Evolutionary conservation across 345 rosid genomes (phyloP).

Genomic region (Gossypioides kirkii): DNA sequence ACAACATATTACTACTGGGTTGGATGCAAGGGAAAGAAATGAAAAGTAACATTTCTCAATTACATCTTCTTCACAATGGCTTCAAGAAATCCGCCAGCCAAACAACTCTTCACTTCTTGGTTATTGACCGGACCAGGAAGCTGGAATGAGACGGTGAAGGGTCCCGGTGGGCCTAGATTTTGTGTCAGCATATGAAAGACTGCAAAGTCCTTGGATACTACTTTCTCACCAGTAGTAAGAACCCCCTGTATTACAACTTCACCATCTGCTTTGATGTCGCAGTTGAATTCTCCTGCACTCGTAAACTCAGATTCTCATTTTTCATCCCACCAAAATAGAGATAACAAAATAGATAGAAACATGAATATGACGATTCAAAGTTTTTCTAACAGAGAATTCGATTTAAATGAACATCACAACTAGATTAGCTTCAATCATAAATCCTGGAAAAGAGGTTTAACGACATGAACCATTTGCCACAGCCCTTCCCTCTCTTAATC

Average conservation of each 20-base stretch:
- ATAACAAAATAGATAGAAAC: neutral
- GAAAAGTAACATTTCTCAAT: neutral
- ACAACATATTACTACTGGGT: neutral
- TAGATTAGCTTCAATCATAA: neutral
- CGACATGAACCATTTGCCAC: neutral
- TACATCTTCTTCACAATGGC: slow-evolving; percentile 3
- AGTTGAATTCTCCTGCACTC: slow-evolving; percentile 63
- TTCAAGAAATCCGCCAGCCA: slow-evolving; percentile 63
- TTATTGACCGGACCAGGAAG: slow-evolving; percentile 78
- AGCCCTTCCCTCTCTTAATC: neutral
- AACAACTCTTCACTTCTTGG: slow-evolving; percentile 39
- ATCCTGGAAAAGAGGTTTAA: neutral
- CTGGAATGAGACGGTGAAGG: slow-evolving; percentile 54
- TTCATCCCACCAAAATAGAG: neutral
- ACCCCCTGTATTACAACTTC: slow-evolving; percentile 57
- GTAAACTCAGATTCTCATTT: slow-evolving; percentile 14
- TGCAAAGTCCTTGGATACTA: slow-evolving; percentile 48
- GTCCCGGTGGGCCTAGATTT: slow-evolving; percentile 71
- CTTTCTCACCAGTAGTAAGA: slow-evolving; percentile 68
- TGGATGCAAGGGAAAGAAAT: neutral
- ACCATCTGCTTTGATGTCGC: slow-evolving; percentile 57
- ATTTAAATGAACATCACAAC: neutral
- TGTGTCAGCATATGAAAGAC: slow-evolving; percentile 64
- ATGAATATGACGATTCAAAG: neutral
- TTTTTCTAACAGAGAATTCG: neutral